Evolutionary conservation across 75 land plant species (phyloP), one percentile per base, ranked within the genome.

Genomic region (Azolla pinnata): DNA sequence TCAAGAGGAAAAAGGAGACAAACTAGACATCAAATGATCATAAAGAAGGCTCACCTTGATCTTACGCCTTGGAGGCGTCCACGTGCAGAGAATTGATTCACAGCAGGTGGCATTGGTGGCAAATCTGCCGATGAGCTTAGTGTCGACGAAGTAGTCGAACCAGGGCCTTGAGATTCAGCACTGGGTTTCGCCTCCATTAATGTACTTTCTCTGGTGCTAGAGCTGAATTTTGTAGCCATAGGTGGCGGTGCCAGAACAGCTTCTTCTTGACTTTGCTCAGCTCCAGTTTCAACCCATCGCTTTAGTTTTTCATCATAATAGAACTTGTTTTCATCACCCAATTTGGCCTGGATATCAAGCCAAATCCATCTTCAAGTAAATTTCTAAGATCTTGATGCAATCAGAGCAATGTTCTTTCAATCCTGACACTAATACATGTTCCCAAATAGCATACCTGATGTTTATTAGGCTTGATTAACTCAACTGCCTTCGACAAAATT

Each of bases 221-320:
- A 20, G 32, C 23, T 33, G 50, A 62, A 74, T 21, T 40, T 34
- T 18, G 63, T 40, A 23, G 71, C 65, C 1, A 73, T 78, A 33
- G 98, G 98, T 47, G 97, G 97, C 5, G 98, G 96, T 54, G 98
- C 77, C 14, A 77, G 67, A 29, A 74, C 76, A 32, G 83, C 64
- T 57, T 77, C 90, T 61, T 76, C 87, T 34, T 82, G 66, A 12
- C 79, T 81, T 34, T 69, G 77, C 24, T 72, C 83, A 33, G 79
- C 83, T 26, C 98, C 98, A 72, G 84, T 87, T 67, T 93, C 98
- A 4, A 93, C 96, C 98, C 98, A 93, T 67, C 86, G 83, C 69
- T 85, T 89, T 4, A 93, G 82, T 59, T 93, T 88, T 52, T 85
- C 96, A 64, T 93, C 98, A 69, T 88, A 93, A 66, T 83, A 83